A percentile compares a stretch with the other conserved stretches of the same genome.
phyloP scores from a whole-genome alignment of 257 asterid species.

The Cinchona pubescens region DNA sequence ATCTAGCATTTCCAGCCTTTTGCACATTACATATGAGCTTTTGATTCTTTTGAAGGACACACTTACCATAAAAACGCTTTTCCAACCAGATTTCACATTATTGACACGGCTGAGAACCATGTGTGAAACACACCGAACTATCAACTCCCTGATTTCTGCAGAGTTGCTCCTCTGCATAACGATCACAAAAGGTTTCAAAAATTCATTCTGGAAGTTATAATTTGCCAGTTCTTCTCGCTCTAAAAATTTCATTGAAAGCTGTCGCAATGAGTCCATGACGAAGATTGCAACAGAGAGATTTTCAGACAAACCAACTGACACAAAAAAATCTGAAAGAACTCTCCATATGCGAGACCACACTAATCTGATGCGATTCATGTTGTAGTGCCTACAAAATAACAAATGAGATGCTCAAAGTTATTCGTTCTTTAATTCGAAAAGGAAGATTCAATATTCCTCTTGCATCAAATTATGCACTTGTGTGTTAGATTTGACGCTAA shows the following conservation, averaged over 20 bases:
- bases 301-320: constrained; percentile 93
- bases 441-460: neutral
- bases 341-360: constrained; percentile 99
- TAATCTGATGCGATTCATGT: constrained; percentile 95
- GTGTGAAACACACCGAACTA: constrained; percentile 96
- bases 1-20: neutral
- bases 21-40: neutral
- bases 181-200: constrained; percentile 87
- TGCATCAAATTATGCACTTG: neutral
- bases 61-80: constrained; percentile 95
- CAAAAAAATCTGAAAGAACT: constrained; percentile 92
- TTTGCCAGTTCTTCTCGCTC: constrained; percentile 99
- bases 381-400: constrained; percentile 82
- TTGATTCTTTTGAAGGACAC: constrained; percentile 1
- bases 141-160: constrained; percentile 89
- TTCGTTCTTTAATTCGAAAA: constrained; percentile 11
- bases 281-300: constrained; percentile 95
- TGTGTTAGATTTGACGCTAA: constrained; percentile 9
- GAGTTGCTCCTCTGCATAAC: constrained; percentile 94
- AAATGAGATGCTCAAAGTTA: constrained; percentile 19
- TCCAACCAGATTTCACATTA: constrained; percentile 98
- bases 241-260: constrained; percentile 93
- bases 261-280: constrained; percentile 97
- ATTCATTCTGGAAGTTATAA: constrained; percentile 94
- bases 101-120: constrained; percentile 98